These are phyloP conservation scores for Whalleya microplaca DNA, from an alignment of 2,329 filamentous ascomycete species.

Conservation along the genomic window DNA sequence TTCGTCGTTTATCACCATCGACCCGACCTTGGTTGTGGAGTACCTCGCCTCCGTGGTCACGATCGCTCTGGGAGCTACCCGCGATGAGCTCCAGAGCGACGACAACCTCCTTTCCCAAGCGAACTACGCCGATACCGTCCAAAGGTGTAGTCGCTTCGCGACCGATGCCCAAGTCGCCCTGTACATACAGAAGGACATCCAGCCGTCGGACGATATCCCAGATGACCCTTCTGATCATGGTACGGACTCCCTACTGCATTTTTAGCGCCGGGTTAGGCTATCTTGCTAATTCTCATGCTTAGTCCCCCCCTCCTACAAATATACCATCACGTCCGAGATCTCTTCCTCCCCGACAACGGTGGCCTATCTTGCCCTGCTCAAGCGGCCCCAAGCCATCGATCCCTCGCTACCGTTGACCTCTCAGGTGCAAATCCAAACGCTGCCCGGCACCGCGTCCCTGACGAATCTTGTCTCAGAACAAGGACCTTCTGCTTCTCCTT, in stretches of 20 bases:
- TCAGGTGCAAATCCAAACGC: conserved; percentile 90
- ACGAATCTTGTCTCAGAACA: conserved; percentile 70
- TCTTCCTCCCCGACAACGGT: conserved; percentile 78
- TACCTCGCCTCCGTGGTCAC: conserved; percentile 72
- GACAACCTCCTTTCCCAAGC: conserved; percentile 81
- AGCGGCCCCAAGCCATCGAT: conserved; percentile 87
- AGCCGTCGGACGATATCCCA: conserved; percentile 55
- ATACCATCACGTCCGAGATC: conserved; percentile 81
- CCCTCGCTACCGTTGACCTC: conserved; percentile 78
- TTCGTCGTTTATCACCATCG: conserved; percentile 59
- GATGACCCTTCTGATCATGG: conserved; percentile 52
- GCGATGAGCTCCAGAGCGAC: conserved; percentile 76
- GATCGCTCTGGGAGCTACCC: conserved; percentile 74
- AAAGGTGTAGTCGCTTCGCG: conserved; percentile 87
- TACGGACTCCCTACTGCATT: conserved; percentile 38
- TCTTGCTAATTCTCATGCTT: conserved; percentile 33
- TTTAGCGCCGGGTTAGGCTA: neutral
- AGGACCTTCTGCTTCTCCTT: conserved; percentile 76
- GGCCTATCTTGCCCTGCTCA: conserved; percentile 86
- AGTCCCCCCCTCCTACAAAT: conserved; percentile 66
- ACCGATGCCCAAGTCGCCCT: conserved; percentile 84
- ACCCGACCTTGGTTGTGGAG: conserved; percentile 71
- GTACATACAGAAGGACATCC: conserved; percentile 86
- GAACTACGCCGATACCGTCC: conserved; percentile 76
- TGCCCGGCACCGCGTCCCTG: conserved; percentile 78